These are phyloP conservation scores for Imleria badia DNA, from an alignment of 768 basidiomycete genomes.

Conservation along the genomic window DNA sequence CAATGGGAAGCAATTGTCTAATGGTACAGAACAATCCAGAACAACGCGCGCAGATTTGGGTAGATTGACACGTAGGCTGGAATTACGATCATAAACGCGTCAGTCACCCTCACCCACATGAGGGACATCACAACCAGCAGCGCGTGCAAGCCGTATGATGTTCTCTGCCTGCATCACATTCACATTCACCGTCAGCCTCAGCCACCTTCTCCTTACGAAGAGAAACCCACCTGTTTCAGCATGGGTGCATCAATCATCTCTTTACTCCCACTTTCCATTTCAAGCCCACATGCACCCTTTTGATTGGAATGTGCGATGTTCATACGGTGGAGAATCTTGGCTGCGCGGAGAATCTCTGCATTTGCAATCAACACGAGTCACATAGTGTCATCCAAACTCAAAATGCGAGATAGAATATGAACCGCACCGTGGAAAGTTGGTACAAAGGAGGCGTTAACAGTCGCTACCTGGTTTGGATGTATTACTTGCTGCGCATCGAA, in stretches of 20 bases:
- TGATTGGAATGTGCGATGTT: conserved; percentile 49
- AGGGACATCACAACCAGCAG: conserved; percentile 57
- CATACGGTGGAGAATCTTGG: conserved; percentile 70
- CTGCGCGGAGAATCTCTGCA: conserved; percentile 75
- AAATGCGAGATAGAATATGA: not conserved
- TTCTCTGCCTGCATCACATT: conserved; percentile 44
- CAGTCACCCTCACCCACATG: conserved; percentile 22
- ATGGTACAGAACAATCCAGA: not conserved
- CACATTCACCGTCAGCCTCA: conserved; percentile 1
- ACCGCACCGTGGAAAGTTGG: conserved; percentile 65
- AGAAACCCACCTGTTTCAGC: conserved; percentile 58
- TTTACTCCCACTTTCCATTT: conserved; percentile 50
- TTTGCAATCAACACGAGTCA: not conserved
- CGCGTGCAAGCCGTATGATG: conserved; percentile 49
- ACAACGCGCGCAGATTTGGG: not conserved
- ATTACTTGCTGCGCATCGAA: conserved; percentile 76
- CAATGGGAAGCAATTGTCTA: not conserved
- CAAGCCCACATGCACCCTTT: conserved; percentile 73
- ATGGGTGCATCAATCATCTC: conserved; percentile 94
- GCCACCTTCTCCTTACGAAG: not conserved
- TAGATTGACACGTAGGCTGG: no score
- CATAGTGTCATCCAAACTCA: not conserved
- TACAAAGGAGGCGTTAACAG: conserved; percentile 76
- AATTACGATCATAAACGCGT: not conserved
- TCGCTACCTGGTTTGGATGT: conserved; percentile 80